Evolutionary conservation across 2,329 filamentous ascomycete species (phyloP).

Genomic region (Trichoderma sp.): DNA sequence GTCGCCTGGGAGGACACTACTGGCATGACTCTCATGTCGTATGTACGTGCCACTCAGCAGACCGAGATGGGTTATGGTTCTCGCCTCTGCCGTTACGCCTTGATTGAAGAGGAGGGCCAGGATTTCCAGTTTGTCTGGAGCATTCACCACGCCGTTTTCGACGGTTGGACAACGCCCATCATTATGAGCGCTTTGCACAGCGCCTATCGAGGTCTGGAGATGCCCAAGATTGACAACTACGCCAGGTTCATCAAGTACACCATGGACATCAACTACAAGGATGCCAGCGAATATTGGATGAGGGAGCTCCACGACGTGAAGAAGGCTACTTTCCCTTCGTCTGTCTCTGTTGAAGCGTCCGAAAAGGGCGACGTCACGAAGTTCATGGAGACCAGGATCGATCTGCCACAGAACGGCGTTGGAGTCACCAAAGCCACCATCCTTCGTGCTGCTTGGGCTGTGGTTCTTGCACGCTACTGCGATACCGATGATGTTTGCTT

Average conservation of each 20-base stretch:
- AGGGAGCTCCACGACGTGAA: slow-evolving; percentile 22
- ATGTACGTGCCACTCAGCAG: not conserved
- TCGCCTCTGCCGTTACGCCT: slow-evolving; percentile 24
- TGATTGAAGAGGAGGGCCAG: slow-evolving; percentile 5
- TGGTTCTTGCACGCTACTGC: slow-evolving; percentile 45
- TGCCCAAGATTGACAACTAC: slow-evolving; percentile 18
- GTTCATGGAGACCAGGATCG: slow-evolving; percentile 22
- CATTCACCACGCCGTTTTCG: slow-evolving; percentile 32
- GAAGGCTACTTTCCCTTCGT: slow-evolving; percentile 20
- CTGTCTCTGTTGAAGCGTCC: not conserved
- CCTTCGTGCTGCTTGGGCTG: slow-evolving; percentile 36
- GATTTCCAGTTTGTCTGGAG: slow-evolving; percentile 24
- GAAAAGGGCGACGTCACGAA: not conserved
- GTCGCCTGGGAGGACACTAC: slow-evolving; percentile 12
- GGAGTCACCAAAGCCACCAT: slow-evolving; percentile 32
- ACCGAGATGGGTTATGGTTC: slow-evolving; percentile 23
- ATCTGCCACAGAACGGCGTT: not conserved
- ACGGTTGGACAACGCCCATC: slow-evolving; percentile 31
- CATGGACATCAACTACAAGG: slow-evolving; percentile 11
- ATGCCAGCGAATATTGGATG: slow-evolving; percentile 24
- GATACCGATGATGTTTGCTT: slow-evolving; percentile 34
- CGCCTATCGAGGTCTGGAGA: slow-evolving; percentile 3
- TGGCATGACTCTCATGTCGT: slow-evolving; percentile 1
- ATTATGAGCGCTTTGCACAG: slow-evolving; percentile 9
- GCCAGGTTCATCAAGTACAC: slow-evolving; percentile 27